A percentile compares a stretch with the other conserved stretches of the same genome.
Evolutionary conservation across 1,284 basidiomycete genomes (phyloP).

Genomic region (Bjerkandera adusta): DNA sequence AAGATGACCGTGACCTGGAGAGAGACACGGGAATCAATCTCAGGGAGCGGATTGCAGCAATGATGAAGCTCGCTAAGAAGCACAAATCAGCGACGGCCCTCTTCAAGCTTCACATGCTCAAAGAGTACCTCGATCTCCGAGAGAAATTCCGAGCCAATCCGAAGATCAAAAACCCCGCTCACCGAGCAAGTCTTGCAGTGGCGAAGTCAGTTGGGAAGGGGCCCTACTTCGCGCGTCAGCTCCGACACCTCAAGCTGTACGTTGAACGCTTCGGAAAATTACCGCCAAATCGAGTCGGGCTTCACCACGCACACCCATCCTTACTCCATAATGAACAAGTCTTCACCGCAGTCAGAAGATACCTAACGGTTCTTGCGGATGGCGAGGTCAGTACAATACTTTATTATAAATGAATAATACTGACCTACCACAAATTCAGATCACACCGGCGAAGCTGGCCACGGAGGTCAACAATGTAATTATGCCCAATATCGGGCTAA

Average conservation of each 20-base stretch:
- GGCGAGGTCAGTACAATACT: constrained; percentile 2
- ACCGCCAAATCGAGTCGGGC: background rate
- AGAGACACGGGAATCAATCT: background rate
- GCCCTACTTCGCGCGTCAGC: constrained; percentile 4
- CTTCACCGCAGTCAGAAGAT: background rate
- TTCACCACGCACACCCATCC: constrained; percentile 3
- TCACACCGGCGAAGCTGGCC: background rate
- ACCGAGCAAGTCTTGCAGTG: constrained; percentile 2
- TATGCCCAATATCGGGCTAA: background rate
- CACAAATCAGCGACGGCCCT: constrained; percentile 1
- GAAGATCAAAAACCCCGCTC: constrained; percentile 3
- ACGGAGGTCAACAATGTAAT: constrained; percentile 4
- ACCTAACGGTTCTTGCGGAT: background rate
- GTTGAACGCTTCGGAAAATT: constrained; percentile 3
- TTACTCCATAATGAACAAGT: constrained; percentile 5
- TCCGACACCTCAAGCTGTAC: constrained; percentile 5
- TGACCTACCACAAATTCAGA: background rate
- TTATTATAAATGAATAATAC: background rate
- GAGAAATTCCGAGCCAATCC: background rate
- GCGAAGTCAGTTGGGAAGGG: constrained; percentile 3
- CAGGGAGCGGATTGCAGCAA: background rate
- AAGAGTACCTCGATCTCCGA: constrained; percentile 2
- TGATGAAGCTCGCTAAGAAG: constrained; percentile 3
- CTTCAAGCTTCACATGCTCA: constrained; percentile 2
- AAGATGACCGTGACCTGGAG: background rate